These are phyloP conservation scores for Starmerella lactis-condensi DNA, from an alignment of 805 yeast species.

Conservation along the genomic window DNA sequence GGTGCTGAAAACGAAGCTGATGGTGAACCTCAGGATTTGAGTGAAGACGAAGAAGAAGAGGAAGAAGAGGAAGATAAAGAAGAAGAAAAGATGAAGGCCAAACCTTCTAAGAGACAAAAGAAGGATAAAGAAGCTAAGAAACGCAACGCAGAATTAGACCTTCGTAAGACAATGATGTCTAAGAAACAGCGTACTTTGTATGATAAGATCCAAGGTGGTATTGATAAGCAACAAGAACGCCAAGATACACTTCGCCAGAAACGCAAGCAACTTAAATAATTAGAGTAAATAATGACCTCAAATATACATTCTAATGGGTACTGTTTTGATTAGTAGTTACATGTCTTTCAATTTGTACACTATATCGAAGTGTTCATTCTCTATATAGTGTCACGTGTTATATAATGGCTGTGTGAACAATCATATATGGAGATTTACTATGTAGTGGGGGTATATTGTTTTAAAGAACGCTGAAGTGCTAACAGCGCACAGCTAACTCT, in stretches of 20 bases:
- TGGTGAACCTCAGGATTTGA: slow-evolving; percentile 33
- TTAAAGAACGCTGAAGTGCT: no score
- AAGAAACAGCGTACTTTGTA: slow-evolving; percentile 87
- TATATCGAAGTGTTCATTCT: no score
- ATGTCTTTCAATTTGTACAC: no score
- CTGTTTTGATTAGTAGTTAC: no score
- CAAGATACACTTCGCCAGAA: slow-evolving; percentile 53
- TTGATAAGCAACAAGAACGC: slow-evolving; percentile 63
- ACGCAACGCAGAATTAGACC: slow-evolving; percentile 61
- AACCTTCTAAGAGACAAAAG: slow-evolving; percentile 21
- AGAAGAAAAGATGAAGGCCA: slow-evolving; percentile 34
- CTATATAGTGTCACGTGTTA: no score
- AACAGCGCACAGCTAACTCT: no score
- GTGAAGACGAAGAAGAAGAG: slow-evolving; percentile 32
- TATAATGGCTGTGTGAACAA: no score
- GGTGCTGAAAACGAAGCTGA: slow-evolving; percentile 33
- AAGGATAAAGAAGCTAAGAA: slow-evolving; percentile 26
- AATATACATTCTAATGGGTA: no score
- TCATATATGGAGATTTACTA: no score
- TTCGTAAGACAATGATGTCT: slow-evolving; percentile 93
- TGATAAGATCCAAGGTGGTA: slow-evolving; percentile 86
- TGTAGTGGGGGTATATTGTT: no score
- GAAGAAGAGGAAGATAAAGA: slow-evolving; percentile 28
- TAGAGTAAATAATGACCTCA: no score
- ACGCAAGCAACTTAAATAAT: slow-evolving; percentile 27